Conservation (phyloP, 2,329 filamentous ascomycete species). For the Albophoma yamanashiensis region DNA sequence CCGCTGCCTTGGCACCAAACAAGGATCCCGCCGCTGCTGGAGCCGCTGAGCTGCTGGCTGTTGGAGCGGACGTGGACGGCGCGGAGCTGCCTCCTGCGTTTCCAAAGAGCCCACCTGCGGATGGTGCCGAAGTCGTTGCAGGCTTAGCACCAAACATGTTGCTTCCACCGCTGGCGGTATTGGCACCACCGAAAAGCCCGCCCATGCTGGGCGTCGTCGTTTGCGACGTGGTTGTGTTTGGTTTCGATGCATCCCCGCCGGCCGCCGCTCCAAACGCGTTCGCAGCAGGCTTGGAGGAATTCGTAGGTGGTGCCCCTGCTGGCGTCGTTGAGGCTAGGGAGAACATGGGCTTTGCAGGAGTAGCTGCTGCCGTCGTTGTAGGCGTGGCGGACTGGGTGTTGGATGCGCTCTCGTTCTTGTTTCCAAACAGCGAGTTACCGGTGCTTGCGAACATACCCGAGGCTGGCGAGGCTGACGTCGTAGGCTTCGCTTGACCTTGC, state of each 20-base stretch:
- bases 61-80: slow-evolving; percentile 11
- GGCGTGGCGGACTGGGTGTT: slow-evolving; percentile 8
- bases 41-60: slow-evolving; percentile 12
- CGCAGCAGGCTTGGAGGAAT: slow-evolving; percentile 17
- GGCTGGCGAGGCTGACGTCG: slow-evolving; percentile 14
- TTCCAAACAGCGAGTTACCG: slow-evolving; percentile 19
- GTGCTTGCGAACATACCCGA: slow-evolving; percentile 18
- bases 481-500: slow-evolving; percentile 10
- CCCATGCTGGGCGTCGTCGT: slow-evolving; percentile 9
- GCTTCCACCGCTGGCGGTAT: slow-evolving; percentile 7
- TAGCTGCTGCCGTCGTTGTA: slow-evolving; percentile 19
- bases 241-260: not conserved
- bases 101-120: slow-evolving; percentile 16
- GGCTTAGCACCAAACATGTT: slow-evolving; percentile 11
- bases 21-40: slow-evolving; percentile 15
- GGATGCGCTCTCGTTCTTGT: slow-evolving; percentile 4
- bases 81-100: slow-evolving; percentile 8
- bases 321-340: slow-evolving; percentile 32
- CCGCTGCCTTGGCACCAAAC: slow-evolving; percentile 30
- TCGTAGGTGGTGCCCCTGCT: slow-evolving; percentile 40
- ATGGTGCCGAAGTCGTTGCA: slow-evolving; percentile 8
- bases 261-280: not conserved
- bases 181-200: slow-evolving; percentile 19
- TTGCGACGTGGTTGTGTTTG: slow-evolving; percentile 1
- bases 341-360: slow-evolving; percentile 35